A percentile compares a stretch with the other conserved stretches of the same genome.
phyloP scores from a whole-genome alignment of 163 green algal genomes.

The Scenedesmus sp. region DNA sequence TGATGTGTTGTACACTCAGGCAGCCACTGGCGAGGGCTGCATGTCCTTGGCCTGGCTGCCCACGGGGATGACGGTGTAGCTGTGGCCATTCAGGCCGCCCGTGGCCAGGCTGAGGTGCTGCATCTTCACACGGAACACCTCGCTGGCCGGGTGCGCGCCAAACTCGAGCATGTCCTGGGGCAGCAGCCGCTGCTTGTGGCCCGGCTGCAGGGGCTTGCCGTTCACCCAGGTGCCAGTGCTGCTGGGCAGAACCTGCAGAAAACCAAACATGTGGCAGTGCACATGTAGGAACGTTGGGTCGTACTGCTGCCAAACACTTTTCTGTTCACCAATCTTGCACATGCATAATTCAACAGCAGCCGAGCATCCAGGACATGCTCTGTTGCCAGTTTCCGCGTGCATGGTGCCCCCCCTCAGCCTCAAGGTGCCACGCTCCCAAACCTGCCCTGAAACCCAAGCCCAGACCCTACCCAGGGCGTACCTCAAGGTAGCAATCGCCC shows the following conservation, averaged over 20 bases:
- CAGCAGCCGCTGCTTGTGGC: constrained; percentile 58
- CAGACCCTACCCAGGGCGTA: too few species aligned
- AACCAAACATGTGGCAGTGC: background rate
- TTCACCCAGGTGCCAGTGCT: constrained; percentile 81
- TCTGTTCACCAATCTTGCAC: too few species aligned
- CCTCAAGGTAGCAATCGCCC: constrained; percentile 42
- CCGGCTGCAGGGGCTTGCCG: constrained; percentile 55
- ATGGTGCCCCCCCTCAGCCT: too few species aligned
- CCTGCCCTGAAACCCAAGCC: background rate
- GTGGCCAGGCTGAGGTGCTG: constrained; percentile 37
- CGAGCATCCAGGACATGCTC: too few species aligned
- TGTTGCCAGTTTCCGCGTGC: too few species aligned
- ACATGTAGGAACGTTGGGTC: background rate
- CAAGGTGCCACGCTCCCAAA: too few species aligned
- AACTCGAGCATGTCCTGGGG: constrained; percentile 79
- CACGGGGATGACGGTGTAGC: constrained; percentile 36
- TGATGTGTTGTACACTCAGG: background rate
- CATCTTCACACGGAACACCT: constrained; percentile 76
- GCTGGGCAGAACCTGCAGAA: constrained; percentile 62
- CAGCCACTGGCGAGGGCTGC: constrained; percentile 19
- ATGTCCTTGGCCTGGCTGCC: constrained; percentile 21
- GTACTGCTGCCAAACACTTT: too few species aligned
- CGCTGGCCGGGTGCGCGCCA: constrained; percentile 64
- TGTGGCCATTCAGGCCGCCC: constrained; percentile 8
- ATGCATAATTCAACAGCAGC: too few species aligned